A percentile compares a stretch with the other conserved stretches of the same genome.
These are phyloP conservation scores for Phaeosphaeria sp. DNA, from an alignment of 2,329 filamentous ascomycete species.

Conservation along the genomic window DNA sequence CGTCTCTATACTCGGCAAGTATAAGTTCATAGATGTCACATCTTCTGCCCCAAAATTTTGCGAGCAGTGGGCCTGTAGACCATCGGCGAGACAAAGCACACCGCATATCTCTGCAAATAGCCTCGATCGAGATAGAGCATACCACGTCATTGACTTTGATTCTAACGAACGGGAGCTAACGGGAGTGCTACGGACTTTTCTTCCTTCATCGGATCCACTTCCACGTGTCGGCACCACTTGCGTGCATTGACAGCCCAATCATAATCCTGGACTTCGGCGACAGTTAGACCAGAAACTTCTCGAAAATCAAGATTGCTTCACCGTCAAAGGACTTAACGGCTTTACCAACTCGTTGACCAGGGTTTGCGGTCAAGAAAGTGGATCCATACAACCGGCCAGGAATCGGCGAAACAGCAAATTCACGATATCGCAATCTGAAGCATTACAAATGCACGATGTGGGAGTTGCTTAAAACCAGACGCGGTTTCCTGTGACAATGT, in stretches of 20 bases:
- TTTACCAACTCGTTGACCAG: background rate
- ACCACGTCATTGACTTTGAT: background rate
- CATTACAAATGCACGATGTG: constrained; percentile 29
- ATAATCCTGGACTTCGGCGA: background rate
- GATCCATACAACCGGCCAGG: constrained; percentile 25
- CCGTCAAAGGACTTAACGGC: constrained; percentile 6
- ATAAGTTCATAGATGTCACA: too few species aligned
- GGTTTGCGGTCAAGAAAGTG: constrained; percentile 20
- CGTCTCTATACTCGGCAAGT: too few species aligned
- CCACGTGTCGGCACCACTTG: background rate
- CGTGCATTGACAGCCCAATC: background rate
- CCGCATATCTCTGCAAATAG: background rate
- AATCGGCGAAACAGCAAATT: constrained; percentile 34
- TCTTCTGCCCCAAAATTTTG: too few species aligned
- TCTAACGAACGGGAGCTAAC: constrained; percentile 1
- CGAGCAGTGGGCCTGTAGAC: background rate
- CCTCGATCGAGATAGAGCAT: background rate
- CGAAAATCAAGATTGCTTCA: background rate
- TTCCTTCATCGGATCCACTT: background rate
- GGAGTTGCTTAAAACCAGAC: constrained; percentile 2
- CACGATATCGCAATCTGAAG: constrained; percentile 15
- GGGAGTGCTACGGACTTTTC: constrained; percentile 2
- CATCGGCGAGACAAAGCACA: background rate
- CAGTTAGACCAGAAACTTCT: background rate
- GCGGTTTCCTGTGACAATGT: background rate